Percentiles rank a stretch among this genome's conserved stretches.
Evolutionary conservation across 331 rosid species (phyloP).

Genomic region (Quercus tomentella): DNA sequence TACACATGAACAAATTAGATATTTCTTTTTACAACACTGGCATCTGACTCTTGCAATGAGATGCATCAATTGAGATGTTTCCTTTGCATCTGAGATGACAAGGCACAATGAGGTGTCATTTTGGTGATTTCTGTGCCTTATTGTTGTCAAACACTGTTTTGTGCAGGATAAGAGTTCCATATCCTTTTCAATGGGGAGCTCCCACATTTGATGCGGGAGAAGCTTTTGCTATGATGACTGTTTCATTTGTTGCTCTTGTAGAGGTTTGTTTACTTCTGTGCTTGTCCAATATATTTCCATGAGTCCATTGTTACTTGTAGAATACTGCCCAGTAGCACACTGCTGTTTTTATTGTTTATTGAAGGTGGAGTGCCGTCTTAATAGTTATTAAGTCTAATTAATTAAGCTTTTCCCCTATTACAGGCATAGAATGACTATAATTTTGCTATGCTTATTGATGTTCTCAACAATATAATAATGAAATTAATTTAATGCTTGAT

Average conservation of each 20-base stretch:
- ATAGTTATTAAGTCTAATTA: neutral
- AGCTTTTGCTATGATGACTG: conserved; percentile 98
- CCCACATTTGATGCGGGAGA: conserved; percentile 98
- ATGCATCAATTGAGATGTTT: neutral
- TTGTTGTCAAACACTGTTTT: neutral
- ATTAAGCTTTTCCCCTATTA: neutral
- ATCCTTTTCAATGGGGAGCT: conserved; percentile 99
- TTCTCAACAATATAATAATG: neutral
- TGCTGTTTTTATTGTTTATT: neutral
- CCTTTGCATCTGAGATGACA: neutral
- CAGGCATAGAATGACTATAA: neutral
- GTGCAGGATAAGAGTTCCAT: conserved; percentile 88
- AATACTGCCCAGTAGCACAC: neutral
- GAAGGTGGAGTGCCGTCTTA: neutral
- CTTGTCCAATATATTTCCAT: neutral
- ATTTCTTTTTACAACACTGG: neutral
- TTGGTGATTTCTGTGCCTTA: neutral
- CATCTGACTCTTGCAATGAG: neutral
- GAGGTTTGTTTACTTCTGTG: conserved; percentile 50
- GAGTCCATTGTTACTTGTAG: conserved; percentile 1
- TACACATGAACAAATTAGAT: neutral
- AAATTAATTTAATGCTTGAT: neutral
- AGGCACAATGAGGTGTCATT: conserved; percentile 3
- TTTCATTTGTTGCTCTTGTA: conserved; percentile 86
- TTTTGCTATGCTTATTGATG: neutral